Evolutionary conservation across 1,139 yeast genomes (phyloP).

Genomic region (Saccharomyces uvarum): DNA sequence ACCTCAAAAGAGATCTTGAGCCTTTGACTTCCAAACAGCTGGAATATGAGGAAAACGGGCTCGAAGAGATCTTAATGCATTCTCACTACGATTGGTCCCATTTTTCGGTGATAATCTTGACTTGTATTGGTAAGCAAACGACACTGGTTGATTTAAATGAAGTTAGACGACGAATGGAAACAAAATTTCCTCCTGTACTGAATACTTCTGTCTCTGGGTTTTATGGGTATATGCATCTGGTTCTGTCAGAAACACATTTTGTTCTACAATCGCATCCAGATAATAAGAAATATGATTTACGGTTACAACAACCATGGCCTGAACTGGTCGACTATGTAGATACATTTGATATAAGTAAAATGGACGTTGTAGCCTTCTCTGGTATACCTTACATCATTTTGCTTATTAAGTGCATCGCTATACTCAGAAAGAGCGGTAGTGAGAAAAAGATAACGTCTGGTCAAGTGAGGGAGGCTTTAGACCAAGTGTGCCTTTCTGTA

Average conservation of each 20-base stretch:
- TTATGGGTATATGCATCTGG: slow-evolving; percentile 55
- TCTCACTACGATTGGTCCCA: neutral
- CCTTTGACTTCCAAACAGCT: neutral
- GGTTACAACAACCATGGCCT: slow-evolving; percentile 71
- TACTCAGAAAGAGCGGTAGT: slow-evolving; percentile 17
- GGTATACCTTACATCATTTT: slow-evolving; percentile 71
- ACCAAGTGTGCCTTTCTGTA: neutral
- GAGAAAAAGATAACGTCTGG: neutral
- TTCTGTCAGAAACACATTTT: slow-evolving; percentile 47
- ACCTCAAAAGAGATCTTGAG: neutral
- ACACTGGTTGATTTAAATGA: slow-evolving; percentile 3
- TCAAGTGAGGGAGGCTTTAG: neutral
- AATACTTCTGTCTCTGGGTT: slow-evolving; percentile 39
- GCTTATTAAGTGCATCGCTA: slow-evolving; percentile 47
- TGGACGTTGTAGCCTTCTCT: slow-evolving; percentile 50
- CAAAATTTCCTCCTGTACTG: slow-evolving; percentile 12
- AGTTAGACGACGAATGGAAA: slow-evolving; percentile 1
- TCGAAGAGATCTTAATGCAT: neutral
- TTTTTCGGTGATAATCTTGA: neutral
- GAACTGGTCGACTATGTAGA: slow-evolving; percentile 52
- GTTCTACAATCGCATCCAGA: slow-evolving; percentile 73
- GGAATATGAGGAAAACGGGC: neutral
- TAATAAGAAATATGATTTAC: slow-evolving; percentile 54
- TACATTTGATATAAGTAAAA: slow-evolving; percentile 40
- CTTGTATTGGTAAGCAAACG: neutral